phyloP scores from a whole-genome alignment of 2,329 filamentous ascomycete species.

The Raffaelea ambrosiae region DNA sequence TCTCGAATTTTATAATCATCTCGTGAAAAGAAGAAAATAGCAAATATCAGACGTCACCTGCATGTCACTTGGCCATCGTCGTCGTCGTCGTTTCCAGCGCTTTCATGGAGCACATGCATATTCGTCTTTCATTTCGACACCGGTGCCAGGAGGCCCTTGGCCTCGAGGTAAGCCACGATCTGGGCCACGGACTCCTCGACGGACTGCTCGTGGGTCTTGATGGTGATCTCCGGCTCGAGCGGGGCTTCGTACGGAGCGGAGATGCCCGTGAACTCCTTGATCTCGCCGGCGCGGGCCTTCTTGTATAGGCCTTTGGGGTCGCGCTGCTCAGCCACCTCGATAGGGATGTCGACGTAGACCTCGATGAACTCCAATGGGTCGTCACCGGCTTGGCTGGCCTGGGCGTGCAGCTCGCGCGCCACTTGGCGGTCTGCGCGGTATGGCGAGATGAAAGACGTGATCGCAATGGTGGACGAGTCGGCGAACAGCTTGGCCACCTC shows the following conservation, averaged over 20 bases:
- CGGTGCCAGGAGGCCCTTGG: constrained; percentile 44
- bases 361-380: constrained; percentile 82
- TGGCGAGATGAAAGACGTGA: constrained; percentile 95
- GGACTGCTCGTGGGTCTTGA: constrained; percentile 70
- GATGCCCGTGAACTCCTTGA: constrained; percentile 96
- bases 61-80: no score
- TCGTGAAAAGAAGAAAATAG: no score
- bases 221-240: constrained; percentile 74
- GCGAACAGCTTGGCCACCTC: constrained; percentile 96
- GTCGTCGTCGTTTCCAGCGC: no score
- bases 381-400: constrained; percentile 45
- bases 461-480: constrained; percentile 75
- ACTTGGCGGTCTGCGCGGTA: constrained; percentile 80
- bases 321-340: constrained; percentile 86
- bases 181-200: constrained; percentile 83
- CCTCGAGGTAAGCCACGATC: constrained; percentile 72
- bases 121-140: not conserved
- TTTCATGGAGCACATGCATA: no score
- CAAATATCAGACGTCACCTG: no score
- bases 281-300: constrained; percentile 87
- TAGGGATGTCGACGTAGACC: constrained; percentile 83
- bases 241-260: constrained; percentile 93
- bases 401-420: constrained; percentile 71
- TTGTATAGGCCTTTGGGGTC: constrained; percentile 98
- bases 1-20: no score